Evolutionary conservation across 179 eudicot genomes (phyloP).

Genomic region (Gypsophila paniculata): DNA sequence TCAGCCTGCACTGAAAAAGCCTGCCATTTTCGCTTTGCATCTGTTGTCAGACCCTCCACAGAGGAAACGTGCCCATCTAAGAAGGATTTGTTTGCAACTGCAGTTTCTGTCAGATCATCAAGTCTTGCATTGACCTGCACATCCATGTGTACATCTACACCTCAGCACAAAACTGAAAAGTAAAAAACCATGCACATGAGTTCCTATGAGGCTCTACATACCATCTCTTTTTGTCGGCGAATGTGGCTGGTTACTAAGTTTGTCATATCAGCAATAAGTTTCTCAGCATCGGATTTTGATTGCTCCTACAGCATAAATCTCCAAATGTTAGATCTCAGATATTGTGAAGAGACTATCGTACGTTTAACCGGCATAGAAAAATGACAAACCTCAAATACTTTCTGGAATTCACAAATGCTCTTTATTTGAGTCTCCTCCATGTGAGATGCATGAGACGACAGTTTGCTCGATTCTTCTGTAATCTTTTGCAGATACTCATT

Average conservation of each 20-base stretch:
- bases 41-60: slow-evolving; percentile 64
- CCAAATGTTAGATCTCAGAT: slow-evolving; percentile 17
- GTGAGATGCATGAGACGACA: slow-evolving; percentile 57
- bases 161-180: slow-evolving; percentile 8
- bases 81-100: slow-evolving; percentile 51
- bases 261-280: slow-evolving; percentile 84
- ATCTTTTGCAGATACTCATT: slow-evolving; percentile 55
- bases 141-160: neutral
- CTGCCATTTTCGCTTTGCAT: slow-evolving; percentile 93
- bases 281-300: slow-evolving; percentile 71
- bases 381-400: slow-evolving; percentile 63
- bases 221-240: slow-evolving; percentile 81
- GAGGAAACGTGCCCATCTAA: slow-evolving; percentile 73
- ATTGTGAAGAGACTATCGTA: neutral
- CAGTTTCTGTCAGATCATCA: slow-evolving; percentile 49
- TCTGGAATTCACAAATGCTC: slow-evolving; percentile 65
- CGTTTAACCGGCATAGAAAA: neutral
- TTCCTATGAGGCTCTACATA: slow-evolving; percentile 20
- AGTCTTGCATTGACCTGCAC: slow-evolving; percentile 75
- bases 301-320: slow-evolving; percentile 51
- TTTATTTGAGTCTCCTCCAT: slow-evolving; percentile 58
- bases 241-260: slow-evolving; percentile 59
- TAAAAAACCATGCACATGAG: slow-evolving; percentile 4
- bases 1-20: slow-evolving; percentile 66
- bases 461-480: slow-evolving; percentile 54